Conservation (phyloP, 345 rosid genomes). For the Abelmoschus esculentus region DNA sequence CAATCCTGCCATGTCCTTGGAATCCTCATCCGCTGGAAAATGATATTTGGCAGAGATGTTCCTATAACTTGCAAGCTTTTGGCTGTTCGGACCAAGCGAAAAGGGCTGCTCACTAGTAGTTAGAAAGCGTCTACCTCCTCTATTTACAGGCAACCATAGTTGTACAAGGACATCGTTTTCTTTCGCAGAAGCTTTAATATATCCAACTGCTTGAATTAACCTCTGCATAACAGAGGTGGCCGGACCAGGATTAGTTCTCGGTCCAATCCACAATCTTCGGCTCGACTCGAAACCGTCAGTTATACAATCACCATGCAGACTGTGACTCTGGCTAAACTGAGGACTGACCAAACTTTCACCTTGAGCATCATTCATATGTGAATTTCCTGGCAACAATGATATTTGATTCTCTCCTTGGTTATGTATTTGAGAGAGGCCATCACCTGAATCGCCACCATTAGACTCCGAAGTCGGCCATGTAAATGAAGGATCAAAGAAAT, state of each 20-base stretch:
- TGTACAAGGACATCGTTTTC: conserved; percentile 75
- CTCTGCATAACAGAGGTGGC: conserved; percentile 55
- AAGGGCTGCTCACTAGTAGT: conserved; percentile 67
- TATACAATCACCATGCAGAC: not conserved
- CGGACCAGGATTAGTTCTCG: conserved; percentile 31
- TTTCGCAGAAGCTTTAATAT: conserved; percentile 47
- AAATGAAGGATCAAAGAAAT: conserved; percentile 39
- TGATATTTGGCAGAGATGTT: conserved; percentile 66
- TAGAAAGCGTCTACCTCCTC: conserved; percentile 56
- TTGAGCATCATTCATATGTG: conserved; percentile 23
- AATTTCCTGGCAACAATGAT: conserved; percentile 16
- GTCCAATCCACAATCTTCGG: conserved; percentile 75
- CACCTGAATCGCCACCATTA: conserved; percentile 21
- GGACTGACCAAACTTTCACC: conserved; percentile 18
- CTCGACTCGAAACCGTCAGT: conserved; percentile 29
- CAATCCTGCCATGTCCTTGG: conserved; percentile 55
- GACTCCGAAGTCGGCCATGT: conserved; percentile 37
- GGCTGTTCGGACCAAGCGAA: conserved; percentile 47
- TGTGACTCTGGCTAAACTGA: not conserved
- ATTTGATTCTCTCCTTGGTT: conserved; percentile 33
- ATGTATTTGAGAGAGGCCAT: conserved; percentile 21
- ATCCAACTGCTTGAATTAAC: conserved; percentile 54
- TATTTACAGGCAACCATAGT: conserved; percentile 74
- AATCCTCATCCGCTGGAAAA: conserved; percentile 64
- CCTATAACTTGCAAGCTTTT: conserved; percentile 63